Evolutionary conservation across 2,329 filamentous ascomycete species (phyloP).

Genomic region (Apiospora arundinis): DNA sequence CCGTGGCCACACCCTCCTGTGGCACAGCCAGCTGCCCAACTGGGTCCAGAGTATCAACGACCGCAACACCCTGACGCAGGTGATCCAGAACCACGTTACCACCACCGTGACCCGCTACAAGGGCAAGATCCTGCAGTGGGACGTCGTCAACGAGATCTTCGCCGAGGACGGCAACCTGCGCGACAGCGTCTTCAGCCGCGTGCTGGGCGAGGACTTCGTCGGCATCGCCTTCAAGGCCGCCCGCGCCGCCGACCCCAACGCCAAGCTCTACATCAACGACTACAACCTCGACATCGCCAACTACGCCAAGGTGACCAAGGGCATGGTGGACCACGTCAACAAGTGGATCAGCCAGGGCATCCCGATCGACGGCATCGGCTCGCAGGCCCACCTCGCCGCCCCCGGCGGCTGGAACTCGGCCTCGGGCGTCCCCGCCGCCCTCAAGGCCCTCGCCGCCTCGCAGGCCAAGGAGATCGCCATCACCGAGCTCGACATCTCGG

Average conservation of each 20-base stretch:
- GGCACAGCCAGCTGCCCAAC: conserved; percentile 28
- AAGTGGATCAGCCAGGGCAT: conserved; percentile 56
- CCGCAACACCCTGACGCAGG: conserved; percentile 49
- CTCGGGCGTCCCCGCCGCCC: conserved; percentile 45
- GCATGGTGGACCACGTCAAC: conserved; percentile 55
- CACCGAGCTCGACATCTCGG: conserved; percentile 62
- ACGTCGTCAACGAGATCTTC: conserved; percentile 68
- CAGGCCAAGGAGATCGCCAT: conserved; percentile 55
- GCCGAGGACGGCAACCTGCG: conserved; percentile 63
- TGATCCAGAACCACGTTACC: conserved; percentile 63
- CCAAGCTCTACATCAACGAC: conserved; percentile 77
- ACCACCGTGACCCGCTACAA: conserved; percentile 61
- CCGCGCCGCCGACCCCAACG: conserved; percentile 66
- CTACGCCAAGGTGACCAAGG: conserved; percentile 58
- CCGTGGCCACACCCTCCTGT: conserved; percentile 56
- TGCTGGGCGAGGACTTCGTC: conserved; percentile 72
- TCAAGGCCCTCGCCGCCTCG: conserved; percentile 50
- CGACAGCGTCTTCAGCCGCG: conserved; percentile 64
- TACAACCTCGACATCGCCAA: conserved; percentile 66
- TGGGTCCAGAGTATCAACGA: conserved; percentile 26
- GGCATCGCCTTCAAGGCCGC: conserved; percentile 72
- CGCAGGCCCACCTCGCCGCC: conserved; percentile 53
- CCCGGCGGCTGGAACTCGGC: conserved; percentile 38
- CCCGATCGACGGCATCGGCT: conserved; percentile 63
- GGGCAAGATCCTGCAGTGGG: conserved; percentile 59